Evolutionary conservation across 2,329 filamentous ascomycete genomes (phyloP), one percentile per base, ranked within the genome.

Genomic region (Aspergillus sp.): DNA sequence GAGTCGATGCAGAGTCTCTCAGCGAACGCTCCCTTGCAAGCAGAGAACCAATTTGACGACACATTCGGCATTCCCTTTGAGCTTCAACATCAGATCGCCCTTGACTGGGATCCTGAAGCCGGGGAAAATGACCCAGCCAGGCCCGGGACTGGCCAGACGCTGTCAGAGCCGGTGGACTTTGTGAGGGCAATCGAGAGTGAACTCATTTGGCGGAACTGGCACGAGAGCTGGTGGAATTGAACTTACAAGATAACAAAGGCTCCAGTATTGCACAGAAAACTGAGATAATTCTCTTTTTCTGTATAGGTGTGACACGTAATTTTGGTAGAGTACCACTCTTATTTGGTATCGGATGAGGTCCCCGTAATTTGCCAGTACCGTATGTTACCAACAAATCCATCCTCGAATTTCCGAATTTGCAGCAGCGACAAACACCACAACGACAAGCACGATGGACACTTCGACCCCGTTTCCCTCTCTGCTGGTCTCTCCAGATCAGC

Each of bases 401-500:
- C 12, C 15, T 37, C 35, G 1, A 15, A 37, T 37, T n/a, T 17
- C 23, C 12, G 15, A n/a, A 8, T 47, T 17, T 8, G 45, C 44
- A 21, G 21, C 21, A 21, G 21, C 21, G n/a, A 3, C 40, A 43
- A 35, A 2, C n/a, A 33, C 23, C 39, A 31, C n/a, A 31, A 6
- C 14, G 3, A 31, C 23, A 35, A 8, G 39, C 27, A 50, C 21
- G 23, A 49, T 57, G 49, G 33, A 19, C 7, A 31, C 35, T 4
- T 17, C 25, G 23, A 48, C 53, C 15, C 58, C 57, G 7, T 64
- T 63, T 40, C 1, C 51, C 1, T 57, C 60, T 27, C 48, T 48
- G 5, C 57, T 66, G 3, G 56, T 65, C 11, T 39, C 56, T 3
- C 64, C 64, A 11, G 31, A 21, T 5, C 57, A 65, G 35, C 58